Evolutionary conservation across 73 alveolate species (phyloP).

Genomic region (Paramecium tetraurelia): DNA sequence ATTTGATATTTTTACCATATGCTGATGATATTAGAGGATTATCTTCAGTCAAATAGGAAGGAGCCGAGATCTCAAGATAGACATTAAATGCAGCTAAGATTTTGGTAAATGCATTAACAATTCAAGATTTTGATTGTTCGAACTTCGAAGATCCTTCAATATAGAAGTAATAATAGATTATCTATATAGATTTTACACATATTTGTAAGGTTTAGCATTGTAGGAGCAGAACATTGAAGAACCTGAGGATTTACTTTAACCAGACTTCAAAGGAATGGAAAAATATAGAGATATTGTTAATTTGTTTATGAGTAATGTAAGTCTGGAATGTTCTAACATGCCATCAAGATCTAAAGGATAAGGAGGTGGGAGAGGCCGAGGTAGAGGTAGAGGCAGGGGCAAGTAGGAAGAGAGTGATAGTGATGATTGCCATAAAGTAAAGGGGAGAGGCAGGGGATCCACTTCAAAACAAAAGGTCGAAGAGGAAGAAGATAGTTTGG

Average conservation of each 20-base stretch:
- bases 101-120: conserved; percentile 72
- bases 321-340: conserved; percentile 28
- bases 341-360: not conserved
- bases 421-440: conserved; percentile 9
- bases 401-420: conserved; percentile 46
- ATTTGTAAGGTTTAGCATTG: conserved; percentile 84
- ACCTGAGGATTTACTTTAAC: conserved; percentile 79
- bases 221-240: conserved; percentile 75
- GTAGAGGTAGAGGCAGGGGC: conserved; percentile 17
- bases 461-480: not conserved
- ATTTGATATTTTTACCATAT: conserved; percentile 78
- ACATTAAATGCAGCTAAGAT: conserved; percentile 75
- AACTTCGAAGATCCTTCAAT: conserved; percentile 80
- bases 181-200: conserved; percentile 66
- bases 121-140: conserved; percentile 80
- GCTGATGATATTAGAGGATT: conserved; percentile 88
- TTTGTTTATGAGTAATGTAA: conserved; percentile 64
- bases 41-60: conserved; percentile 44
- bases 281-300: conserved; percentile 74
- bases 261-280: conserved; percentile 82
- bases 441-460: conserved; percentile 7
- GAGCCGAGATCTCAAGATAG: conserved; percentile 58
- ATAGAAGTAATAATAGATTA: conserved; percentile 52
- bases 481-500: conserved; percentile 31
- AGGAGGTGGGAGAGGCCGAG: not conserved